Base-by-base conservation (phyloP, 2,329 filamentous ascomycete genomes). In the Trichoderma koningii region DNA sequence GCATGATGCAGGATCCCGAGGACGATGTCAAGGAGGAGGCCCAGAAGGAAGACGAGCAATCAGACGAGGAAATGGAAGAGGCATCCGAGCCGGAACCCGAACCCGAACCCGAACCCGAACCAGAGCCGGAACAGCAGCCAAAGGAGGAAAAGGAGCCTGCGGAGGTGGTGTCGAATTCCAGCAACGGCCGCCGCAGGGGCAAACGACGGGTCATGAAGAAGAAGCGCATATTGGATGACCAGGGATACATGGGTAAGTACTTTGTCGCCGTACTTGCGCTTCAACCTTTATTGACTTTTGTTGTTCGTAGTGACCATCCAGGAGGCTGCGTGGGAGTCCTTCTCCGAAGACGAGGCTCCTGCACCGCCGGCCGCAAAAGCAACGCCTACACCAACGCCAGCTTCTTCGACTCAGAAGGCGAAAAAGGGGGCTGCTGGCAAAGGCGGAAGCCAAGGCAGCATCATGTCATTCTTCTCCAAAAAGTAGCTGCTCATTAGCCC, bases 391-490 rank as follows among this genome's bases (percentile, higher is more conserved):
- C 68, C 78, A 61, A 80, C 79, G 1, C 77, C 80, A 7, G 75
- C 79, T 23, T 81, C 82, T 14, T 79, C 83, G 66, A 79, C 78
- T 6, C 74, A 73, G 52, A 86, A 83, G 70, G 75, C 81, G 26
- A 87, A 84, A 71, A 89, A 89, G 73, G 71, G 79, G 19, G 57
- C 48, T 38, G 26, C 48, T 1, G 78, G 80, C 1, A 91, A 92
- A 15, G 55, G 55, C 73, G 76, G 78, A 7, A 75, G 85, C 3
- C 89, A 92, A 72, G 92, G 93, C 3, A 96, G 83, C 74, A 96
- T 97, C 73, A 96, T 93, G 89, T 92, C 89, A 1, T 97, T 97
- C 78, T 97, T 97, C 76, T 84, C 85, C 48, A 97, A 96, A 81
- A 95, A 93, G 73, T 90, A 70, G 73, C 90, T 69, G 67, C 50